Conservation (phyloP, 306 rosid genomes). For the Lupinus albus region DNA sequence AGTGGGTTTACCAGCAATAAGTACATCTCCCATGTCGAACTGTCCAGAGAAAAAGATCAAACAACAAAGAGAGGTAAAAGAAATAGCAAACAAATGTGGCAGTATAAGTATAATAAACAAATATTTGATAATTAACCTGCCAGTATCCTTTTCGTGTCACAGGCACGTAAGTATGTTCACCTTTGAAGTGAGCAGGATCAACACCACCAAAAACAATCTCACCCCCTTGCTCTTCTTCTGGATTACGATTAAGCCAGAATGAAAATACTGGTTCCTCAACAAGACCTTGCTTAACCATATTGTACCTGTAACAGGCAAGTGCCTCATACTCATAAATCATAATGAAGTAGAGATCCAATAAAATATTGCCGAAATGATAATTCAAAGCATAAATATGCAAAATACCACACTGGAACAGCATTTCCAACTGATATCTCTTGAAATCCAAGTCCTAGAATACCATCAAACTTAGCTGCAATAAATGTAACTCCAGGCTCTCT, state of each 20-base stretch:
- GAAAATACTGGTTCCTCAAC: conserved; percentile 81
- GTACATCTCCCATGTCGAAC: conserved; percentile 90
- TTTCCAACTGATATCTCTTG: conserved; percentile 82
- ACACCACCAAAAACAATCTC: conserved; percentile 94
- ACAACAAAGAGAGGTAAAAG: conserved; percentile 1
- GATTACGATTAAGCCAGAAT: conserved; percentile 90
- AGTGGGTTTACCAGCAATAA: conserved; percentile 70
- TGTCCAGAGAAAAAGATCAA: conserved; percentile 25
- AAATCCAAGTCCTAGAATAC: conserved; percentile 91
- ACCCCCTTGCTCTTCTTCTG: conserved; percentile 71
- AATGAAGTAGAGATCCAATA: not conserved
- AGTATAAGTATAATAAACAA: conserved; percentile 19
- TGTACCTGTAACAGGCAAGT: conserved; percentile 65
- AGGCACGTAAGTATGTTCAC: conserved; percentile 84
- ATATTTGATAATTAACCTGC: conserved; percentile 66
- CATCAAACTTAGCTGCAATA: conserved; percentile 81
- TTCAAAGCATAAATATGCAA: conserved; percentile 21
- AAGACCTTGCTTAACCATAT: conserved; percentile 80
- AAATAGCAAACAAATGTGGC: not conserved
- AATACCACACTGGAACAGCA: conserved; percentile 86
- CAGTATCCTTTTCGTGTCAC: conserved; percentile 90
- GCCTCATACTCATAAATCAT: conserved; percentile 28
- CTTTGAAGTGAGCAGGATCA: conserved; percentile 88
- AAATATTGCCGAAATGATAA: conserved; percentile 3
- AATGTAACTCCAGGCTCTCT: conserved; percentile 70